Evolutionary conservation across 192 early-diverging fungal species (phyloP).

Genomic region (Coemansia sp.): DNA sequence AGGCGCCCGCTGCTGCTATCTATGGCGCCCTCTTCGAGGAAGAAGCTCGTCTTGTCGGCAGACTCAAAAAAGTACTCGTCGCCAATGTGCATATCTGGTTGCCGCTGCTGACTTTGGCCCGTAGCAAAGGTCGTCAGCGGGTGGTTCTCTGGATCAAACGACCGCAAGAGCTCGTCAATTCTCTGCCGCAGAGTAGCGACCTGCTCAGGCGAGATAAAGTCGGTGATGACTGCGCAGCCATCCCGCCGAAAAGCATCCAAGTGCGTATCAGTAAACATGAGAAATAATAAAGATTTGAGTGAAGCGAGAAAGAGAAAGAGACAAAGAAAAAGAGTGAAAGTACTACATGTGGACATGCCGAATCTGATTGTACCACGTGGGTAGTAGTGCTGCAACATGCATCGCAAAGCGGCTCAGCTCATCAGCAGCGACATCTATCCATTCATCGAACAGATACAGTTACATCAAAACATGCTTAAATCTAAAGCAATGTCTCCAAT

Average conservation of each 20-base stretch:
- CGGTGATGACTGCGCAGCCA: constrained; percentile 34
- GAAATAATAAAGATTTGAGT: neutral
- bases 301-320: neutral
- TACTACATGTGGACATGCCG: neutral
- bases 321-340: neutral
- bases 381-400: neutral
- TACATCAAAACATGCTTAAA: neutral
- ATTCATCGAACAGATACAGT: constrained; percentile 1
- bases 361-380: neutral
- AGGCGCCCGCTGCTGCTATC: constrained; percentile 63
- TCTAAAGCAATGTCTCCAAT: neutral
- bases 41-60: constrained; percentile 82
- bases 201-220: constrained; percentile 22
- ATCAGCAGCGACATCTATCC: neutral
- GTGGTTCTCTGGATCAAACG: constrained; percentile 68
- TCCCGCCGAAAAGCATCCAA: constrained; percentile 21
- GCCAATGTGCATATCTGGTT: constrained; percentile 62
- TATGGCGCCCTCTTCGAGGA: constrained; percentile 86
- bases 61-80: constrained; percentile 89
- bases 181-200: constrained; percentile 20
- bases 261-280: constrained; percentile 12
- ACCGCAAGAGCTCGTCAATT: constrained; percentile 60
- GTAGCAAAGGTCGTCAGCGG: constrained; percentile 82
- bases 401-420: neutral
- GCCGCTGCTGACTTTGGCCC: constrained; percentile 27